Conservation (phyloP, 805 yeast species). For the Blastobotrys peoriensis region DNA sequence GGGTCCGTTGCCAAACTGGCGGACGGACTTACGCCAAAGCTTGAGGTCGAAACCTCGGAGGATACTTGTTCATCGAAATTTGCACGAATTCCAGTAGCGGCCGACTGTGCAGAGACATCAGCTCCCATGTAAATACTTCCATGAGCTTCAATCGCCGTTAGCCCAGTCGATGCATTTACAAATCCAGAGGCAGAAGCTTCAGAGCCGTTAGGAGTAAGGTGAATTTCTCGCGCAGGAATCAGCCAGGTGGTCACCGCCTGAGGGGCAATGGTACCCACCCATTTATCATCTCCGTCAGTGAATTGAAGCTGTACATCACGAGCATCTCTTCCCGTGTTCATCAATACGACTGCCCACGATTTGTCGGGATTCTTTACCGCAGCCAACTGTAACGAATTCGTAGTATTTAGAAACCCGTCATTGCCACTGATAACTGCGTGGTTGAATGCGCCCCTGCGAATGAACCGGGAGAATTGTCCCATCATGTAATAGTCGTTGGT, state of each 20-base stretch:
- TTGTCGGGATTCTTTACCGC: neutral
- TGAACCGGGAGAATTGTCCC: slow-evolving; percentile 9
- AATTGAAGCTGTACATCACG: neutral
- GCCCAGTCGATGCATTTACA: no score
- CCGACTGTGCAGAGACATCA: no score
- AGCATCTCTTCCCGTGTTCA: neutral
- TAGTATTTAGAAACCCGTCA: neutral
- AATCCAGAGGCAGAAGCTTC: no score
- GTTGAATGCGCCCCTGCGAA: slow-evolving; percentile 9
- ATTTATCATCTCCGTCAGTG: neutral
- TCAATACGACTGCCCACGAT: slow-evolving; percentile 1
- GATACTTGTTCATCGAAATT: no score
- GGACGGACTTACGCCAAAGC: no score
- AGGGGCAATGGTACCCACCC: neutral
- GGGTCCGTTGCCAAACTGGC: no score
- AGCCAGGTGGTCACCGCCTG: neutral
- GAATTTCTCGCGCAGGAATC: no score
- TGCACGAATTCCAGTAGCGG: no score
- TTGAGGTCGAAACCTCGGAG: no score
- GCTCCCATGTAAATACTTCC: no score
- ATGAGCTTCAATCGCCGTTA: no score
- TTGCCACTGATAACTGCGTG: neutral
- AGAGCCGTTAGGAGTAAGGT: no score
- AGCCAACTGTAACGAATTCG: neutral
- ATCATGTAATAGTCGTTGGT: slow-evolving; percentile 3